Conservation (phyloP, 176 grass and related monocot species). For the Avena insularis region DNA sequence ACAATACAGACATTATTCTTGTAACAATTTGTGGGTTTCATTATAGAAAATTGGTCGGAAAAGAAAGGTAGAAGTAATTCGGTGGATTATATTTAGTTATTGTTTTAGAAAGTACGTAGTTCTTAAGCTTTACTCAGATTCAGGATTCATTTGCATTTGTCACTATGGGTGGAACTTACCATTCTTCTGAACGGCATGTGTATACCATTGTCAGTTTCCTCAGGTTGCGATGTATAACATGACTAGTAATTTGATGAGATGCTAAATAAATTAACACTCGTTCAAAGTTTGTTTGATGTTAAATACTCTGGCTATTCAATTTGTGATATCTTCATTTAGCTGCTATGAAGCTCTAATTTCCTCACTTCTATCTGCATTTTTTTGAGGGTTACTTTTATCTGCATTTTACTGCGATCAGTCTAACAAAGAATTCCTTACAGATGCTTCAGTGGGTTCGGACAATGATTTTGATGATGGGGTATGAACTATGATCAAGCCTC, state of each 20-base stretch:
- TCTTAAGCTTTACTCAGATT: not conserved
- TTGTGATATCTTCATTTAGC: not conserved
- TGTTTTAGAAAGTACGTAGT: not conserved
- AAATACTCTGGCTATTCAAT: conserved; percentile 14
- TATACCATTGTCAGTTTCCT: not conserved
- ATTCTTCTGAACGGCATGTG: not conserved
- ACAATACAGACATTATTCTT: conserved; percentile 9
- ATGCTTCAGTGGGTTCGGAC: conserved; percentile 57
- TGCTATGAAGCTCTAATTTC: not conserved
- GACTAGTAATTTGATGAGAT: not conserved
- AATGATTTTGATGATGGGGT: conserved; percentile 66
- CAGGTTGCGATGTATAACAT: not conserved
- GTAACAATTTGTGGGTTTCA: not conserved
- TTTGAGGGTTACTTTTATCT: not conserved
- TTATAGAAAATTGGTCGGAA: not conserved
- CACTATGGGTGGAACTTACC: not conserved
- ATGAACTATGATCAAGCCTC: conserved; percentile 30
- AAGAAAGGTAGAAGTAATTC: conserved; percentile 1
- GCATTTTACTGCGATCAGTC: not conserved
- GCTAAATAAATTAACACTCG: not conserved
- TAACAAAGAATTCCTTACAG: conserved; percentile 46
- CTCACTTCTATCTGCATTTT: conserved; percentile 7
- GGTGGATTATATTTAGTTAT: not conserved
- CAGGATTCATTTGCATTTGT: conserved; percentile 3
- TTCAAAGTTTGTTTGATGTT: not conserved